Evolutionary conservation across 73 alveolate species (phyloP), one percentile per base, ranked within the genome.

Genomic region (Halteria grandinella): DNA sequence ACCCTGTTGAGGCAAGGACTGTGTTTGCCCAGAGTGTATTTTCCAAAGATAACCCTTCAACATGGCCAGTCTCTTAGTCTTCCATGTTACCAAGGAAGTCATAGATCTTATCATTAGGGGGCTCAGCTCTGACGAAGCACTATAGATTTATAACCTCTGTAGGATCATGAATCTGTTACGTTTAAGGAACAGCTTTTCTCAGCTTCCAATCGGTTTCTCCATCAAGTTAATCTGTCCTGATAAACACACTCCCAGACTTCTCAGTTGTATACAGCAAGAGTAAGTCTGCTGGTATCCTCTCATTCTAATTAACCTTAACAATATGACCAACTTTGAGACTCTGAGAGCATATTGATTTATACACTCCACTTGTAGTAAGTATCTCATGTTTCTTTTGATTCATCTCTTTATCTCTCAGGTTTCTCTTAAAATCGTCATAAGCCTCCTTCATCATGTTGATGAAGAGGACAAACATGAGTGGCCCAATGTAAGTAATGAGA

Each of bases 151-250:
- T 14, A 12, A 70, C 6, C 33, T 70, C 83, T 31, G 28, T 53
- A 2, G 57, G 59, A 18, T 64, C 55, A 15, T 48, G 58, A 31
- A 48, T 14, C 23, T 48, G 36, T 63, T 95, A 90, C 4, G 98
- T 93, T 25, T 55, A 53, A 34, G 89, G 76, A 14, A 90, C 79
- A 29, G 98, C 91, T 63, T 88, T 91, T 59, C 97, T 91, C 12
- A 94, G 75, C 57, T 94, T 94, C 98, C 98, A 91, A 62, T 94
- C 98, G 21, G 98, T 94, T 71, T 94, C 97, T 6, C 98, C 98
- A 80, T 94, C 98, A 21, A 94, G 55, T 76, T 94, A 71, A 81
- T 92, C 98, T 7, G 97, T 92, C 53, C 95, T 85, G 14, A 92
- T 79, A 62, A 89, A 92, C 14, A 88, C 92, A 18, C 89, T 89